phyloP scores from a whole-genome alignment of 2,329 filamentous ascomycete genomes.

The Fusarium globosum region DNA sequence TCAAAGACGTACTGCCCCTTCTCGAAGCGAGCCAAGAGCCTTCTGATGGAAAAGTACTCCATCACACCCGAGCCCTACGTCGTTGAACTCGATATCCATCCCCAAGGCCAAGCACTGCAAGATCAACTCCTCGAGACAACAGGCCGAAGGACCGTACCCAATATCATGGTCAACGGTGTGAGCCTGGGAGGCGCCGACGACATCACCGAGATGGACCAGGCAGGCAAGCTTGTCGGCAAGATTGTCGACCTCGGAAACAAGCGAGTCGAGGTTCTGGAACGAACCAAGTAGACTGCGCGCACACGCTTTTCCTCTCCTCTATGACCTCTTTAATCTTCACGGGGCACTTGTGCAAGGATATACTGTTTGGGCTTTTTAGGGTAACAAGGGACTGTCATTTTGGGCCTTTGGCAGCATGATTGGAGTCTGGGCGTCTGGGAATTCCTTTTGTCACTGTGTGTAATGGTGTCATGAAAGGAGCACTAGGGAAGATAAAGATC shows the following conservation, averaged over 20 bases:
- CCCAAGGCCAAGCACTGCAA: slow-evolving; percentile 79
- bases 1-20: slow-evolving; percentile 93
- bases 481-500: background rate
- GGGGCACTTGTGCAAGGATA: slow-evolving; percentile 19
- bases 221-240: slow-evolving; percentile 75
- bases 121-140: slow-evolving; percentile 77
- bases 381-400: slow-evolving; percentile 22
- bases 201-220: slow-evolving; percentile 75
- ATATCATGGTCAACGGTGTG: slow-evolving; percentile 86
- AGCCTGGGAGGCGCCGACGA: slow-evolving; percentile 94
- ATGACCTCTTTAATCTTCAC: slow-evolving; percentile 19
- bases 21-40: slow-evolving; percentile 84
- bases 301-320: background rate
- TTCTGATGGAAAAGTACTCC: slow-evolving; percentile 85
- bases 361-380: slow-evolving; percentile 1
- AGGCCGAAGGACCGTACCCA: slow-evolving; percentile 87
- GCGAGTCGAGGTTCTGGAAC: slow-evolving; percentile 64
- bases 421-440: slow-evolving; percentile 36
- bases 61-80: slow-evolving; percentile 87
- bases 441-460: slow-evolving; percentile 14
- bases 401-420: slow-evolving; percentile 18
- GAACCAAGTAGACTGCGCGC: slow-evolving; percentile 29
- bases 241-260: slow-evolving; percentile 80
- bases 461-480: slow-evolving; percentile 5
- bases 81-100: slow-evolving; percentile 89